Evolutionary conservation across 148 eudicot genomes (phyloP).

Genomic region (Pouteria glomerata): DNA sequence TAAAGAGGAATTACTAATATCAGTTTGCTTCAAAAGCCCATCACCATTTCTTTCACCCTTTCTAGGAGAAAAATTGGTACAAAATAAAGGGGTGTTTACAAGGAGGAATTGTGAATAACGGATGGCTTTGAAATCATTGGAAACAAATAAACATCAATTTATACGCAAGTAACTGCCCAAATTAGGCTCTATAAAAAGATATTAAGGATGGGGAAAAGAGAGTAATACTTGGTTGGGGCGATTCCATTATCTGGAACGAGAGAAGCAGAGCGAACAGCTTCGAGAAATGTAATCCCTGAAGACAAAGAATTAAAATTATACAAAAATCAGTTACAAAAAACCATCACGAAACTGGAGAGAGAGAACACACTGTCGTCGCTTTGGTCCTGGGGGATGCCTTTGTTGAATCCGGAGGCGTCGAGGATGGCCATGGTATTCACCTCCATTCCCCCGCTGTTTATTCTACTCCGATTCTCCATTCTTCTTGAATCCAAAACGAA

Average conservation of each 20-base stretch:
- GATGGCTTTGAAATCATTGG: neutral
- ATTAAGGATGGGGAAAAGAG: neutral
- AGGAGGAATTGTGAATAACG: too few species aligned
- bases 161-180: too few species aligned
- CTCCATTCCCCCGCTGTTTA: constrained; percentile 43
- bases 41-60: too few species aligned
- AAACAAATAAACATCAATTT: neutral
- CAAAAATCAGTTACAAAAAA: constrained; percentile 1
- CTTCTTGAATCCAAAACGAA: neutral
- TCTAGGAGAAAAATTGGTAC: too few species aligned
- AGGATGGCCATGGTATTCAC: constrained; percentile 77
- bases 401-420: constrained; percentile 49
- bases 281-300: constrained; percentile 63
- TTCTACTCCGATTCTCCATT: constrained; percentile 28
- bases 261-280: constrained; percentile 75
- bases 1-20: too few species aligned
- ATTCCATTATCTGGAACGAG: constrained; percentile 46
- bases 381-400: constrained; percentile 32
- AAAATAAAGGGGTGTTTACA: too few species aligned
- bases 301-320: neutral
- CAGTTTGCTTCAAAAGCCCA: too few species aligned
- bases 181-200: neutral
- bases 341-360: neutral
- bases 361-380: constrained; percentile 40
- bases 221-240: constrained; percentile 61